Evolutionary conservation across 2,329 filamentous ascomycete genomes (phyloP).

Genomic region (Trichoderma polysporum): DNA sequence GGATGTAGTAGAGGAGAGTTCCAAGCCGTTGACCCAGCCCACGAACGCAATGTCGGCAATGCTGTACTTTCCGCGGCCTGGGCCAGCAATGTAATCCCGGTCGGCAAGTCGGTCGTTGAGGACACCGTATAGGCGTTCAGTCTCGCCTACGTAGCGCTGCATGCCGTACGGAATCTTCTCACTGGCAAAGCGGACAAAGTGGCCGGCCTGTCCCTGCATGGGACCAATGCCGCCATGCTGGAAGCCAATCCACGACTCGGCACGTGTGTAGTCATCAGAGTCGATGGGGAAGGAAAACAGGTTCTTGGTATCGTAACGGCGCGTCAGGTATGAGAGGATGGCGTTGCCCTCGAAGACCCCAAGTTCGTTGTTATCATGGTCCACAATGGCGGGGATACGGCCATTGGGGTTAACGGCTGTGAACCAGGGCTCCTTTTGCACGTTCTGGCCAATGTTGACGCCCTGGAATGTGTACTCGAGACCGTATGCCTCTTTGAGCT

Average conservation of each 20-base stretch:
- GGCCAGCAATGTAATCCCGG: slow-evolving; percentile 55
- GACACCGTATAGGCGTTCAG: slow-evolving; percentile 70
- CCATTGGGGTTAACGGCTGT: slow-evolving; percentile 63
- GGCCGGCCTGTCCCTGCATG: slow-evolving; percentile 72
- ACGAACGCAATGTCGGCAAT: slow-evolving; percentile 72
- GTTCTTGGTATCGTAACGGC: slow-evolving; percentile 66
- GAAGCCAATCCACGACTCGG: slow-evolving; percentile 59
- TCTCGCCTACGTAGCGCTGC: slow-evolving; percentile 74
- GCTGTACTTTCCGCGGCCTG: slow-evolving; percentile 54
- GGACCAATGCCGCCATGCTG: slow-evolving; percentile 75
- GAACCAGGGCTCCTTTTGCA: slow-evolving; percentile 68
- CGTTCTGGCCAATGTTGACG: slow-evolving; percentile 60
- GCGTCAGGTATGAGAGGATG: slow-evolving; percentile 71
- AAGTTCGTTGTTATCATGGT: slow-evolving; percentile 62
- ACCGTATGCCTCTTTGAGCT: slow-evolving; percentile 65
- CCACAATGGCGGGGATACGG: slow-evolving; percentile 63
- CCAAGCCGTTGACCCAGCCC: slow-evolving; percentile 61
- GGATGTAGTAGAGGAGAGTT: slow-evolving; percentile 42
- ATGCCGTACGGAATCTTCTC: slow-evolving; percentile 70
- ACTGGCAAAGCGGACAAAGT: slow-evolving; percentile 67
- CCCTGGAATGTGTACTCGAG: slow-evolving; percentile 57
- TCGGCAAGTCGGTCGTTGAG: slow-evolving; percentile 63
- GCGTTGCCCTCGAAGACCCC: slow-evolving; percentile 72
- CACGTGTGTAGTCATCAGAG: slow-evolving; percentile 37
- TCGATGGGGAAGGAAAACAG: slow-evolving; percentile 41